phyloP scores from a whole-genome alignment of 2,329 filamentous ascomycete genomes.

The Cercospora sp. region DNA sequence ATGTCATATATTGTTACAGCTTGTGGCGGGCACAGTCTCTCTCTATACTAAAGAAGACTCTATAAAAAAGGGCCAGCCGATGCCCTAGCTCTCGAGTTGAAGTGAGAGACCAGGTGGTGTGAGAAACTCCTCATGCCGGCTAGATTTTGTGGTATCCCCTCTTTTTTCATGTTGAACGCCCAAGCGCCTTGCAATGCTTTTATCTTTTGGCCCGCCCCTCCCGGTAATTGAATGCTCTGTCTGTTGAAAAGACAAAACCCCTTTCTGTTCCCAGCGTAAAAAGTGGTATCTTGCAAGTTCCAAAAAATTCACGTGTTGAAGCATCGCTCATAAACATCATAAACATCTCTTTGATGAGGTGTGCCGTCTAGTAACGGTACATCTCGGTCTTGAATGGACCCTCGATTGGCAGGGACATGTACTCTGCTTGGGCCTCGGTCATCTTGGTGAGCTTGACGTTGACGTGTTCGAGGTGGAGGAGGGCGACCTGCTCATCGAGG shows the following conservation, averaged over 20 bases:
- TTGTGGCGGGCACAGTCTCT: slow-evolving; percentile 21
- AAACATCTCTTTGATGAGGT: background rate
- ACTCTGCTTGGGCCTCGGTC: slow-evolving; percentile 84
- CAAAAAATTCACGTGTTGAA: slow-evolving; percentile 30
- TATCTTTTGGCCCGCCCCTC: slow-evolving; percentile 12
- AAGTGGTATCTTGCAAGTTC: slow-evolving; percentile 19
- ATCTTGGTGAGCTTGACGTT: slow-evolving; percentile 92
- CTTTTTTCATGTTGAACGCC: slow-evolving; percentile 28
- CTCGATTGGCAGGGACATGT: slow-evolving; percentile 80
- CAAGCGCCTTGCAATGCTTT: slow-evolving; percentile 32
- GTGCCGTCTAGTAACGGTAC: slow-evolving; percentile 67
- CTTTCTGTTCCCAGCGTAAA: slow-evolving; percentile 1
- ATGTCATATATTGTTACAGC: slow-evolving; percentile 15
- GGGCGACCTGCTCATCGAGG: slow-evolving; percentile 96
- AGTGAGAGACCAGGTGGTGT: slow-evolving; percentile 17
- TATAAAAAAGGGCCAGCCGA: slow-evolving; percentile 17
- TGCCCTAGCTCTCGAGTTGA: slow-evolving; percentile 25
- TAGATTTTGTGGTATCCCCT: slow-evolving; percentile 3
- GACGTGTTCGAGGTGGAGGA: slow-evolving; percentile 88
- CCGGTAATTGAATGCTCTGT: slow-evolving; percentile 14
- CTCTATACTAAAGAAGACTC: slow-evolving; percentile 9
- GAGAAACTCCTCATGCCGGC: slow-evolving; percentile 12
- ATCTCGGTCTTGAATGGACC: slow-evolving; percentile 97
- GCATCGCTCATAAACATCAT: slow-evolving; percentile 29
- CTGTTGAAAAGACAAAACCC: slow-evolving; percentile 28